Conservation (phyloP, 768 basidiomycete species). For the Russula brevipes region DNA sequence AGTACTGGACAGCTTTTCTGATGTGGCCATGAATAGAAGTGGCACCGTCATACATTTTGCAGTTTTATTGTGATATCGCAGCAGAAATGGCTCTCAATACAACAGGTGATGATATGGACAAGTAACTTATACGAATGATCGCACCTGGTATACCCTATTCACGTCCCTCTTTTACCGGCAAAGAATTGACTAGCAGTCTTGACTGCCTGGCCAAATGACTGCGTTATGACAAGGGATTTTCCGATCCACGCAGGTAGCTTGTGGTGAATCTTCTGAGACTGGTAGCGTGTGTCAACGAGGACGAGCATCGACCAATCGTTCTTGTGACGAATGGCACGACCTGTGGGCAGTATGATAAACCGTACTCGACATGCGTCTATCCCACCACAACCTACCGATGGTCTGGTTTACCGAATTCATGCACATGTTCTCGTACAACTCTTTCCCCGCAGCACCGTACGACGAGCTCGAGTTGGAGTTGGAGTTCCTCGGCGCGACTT, state of each 20-base stretch:
- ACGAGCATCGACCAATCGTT: slow-evolving; percentile 90
- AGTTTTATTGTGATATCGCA: background rate
- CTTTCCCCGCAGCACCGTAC: slow-evolving; percentile 46
- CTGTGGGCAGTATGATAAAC: slow-evolving; percentile 36
- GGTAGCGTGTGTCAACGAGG: slow-evolving; percentile 81
- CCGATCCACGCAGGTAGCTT: slow-evolving; percentile 95
- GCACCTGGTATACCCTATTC: background rate
- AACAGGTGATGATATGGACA: background rate
- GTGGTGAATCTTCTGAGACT: slow-evolving; percentile 54
- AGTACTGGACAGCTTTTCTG: background rate
- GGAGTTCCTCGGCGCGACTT: slow-evolving; percentile 45
- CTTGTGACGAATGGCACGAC: slow-evolving; percentile 87
- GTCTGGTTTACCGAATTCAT: slow-evolving; percentile 97
- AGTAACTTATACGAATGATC: background rate
- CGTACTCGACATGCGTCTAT: background rate
- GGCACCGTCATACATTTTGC: background rate
- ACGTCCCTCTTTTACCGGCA: slow-evolving; percentile 4
- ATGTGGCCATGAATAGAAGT: background rate
- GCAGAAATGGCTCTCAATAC: background rate
- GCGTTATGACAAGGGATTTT: slow-evolving; percentile 27
- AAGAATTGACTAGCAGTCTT: slow-evolving; percentile 22
- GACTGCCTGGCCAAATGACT: slow-evolving; percentile 21
- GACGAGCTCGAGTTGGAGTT: slow-evolving; percentile 26
- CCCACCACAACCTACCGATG: slow-evolving; percentile 57
- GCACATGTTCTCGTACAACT: slow-evolving; percentile 87